Evolutionary conservation across 768 basidiomycete species (phyloP).

Genomic region (Megacollybia marginata): DNA sequence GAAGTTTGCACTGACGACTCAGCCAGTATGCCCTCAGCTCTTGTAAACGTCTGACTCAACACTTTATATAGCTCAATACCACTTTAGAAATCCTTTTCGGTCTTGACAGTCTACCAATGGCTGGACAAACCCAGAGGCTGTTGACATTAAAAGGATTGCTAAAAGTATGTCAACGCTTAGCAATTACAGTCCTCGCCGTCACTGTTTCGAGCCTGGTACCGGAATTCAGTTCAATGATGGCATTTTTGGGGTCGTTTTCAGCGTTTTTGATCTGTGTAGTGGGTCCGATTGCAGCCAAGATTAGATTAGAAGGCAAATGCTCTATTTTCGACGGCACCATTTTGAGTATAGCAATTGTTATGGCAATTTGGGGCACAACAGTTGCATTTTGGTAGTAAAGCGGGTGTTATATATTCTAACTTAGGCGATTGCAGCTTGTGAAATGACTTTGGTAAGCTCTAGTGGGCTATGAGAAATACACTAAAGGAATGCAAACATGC

Average conservation of each 20-base stretch:
- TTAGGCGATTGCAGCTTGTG: constrained; percentile 59
- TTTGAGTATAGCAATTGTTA: constrained; percentile 42
- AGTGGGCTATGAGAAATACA: constrained; percentile 2
- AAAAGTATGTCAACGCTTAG: constrained; percentile 46
- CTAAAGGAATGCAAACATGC: constrained; percentile 20
- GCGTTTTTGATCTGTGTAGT: constrained; percentile 73
- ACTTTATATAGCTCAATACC: constrained; percentile 53
- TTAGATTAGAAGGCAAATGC: constrained; percentile 45
- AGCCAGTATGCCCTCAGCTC: constrained; percentile 50
- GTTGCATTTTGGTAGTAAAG: constrained; percentile 40
- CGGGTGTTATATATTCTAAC: constrained; percentile 1
- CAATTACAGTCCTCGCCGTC: constrained; percentile 54
- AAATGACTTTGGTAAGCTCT: constrained; percentile 75
- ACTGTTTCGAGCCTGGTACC: constrained; percentile 69
- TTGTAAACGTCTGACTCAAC: background rate
- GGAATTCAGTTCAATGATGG: constrained; percentile 78
- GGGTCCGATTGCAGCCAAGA: constrained; percentile 68
- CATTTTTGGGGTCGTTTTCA: constrained; percentile 86
- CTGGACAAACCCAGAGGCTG: no score
- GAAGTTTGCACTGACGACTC: constrained; percentile 80
- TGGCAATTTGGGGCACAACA: constrained; percentile 75
- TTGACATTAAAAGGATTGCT: constrained; percentile 33
- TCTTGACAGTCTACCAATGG: constrained; percentile 31
- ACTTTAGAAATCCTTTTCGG: constrained; percentile 77
- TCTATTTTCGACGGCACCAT: constrained; percentile 45